Evolutionary conservation across 495 filamentous ascomycete species (phyloP).

Genomic region (Tuber calosporum): DNA sequence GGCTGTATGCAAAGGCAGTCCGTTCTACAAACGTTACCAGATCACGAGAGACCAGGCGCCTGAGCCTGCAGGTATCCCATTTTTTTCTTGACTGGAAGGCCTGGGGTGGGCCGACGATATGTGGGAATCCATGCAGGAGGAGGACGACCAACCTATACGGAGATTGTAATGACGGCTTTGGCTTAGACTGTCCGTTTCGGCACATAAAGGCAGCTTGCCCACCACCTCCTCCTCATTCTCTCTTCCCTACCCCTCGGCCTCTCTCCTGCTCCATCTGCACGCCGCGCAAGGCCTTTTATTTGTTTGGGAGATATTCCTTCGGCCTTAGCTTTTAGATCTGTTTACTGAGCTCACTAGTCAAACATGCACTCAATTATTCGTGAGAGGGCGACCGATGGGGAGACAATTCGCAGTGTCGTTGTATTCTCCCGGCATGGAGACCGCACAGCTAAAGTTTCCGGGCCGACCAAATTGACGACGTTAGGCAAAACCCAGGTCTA

Average conservation of each 20-base stretch:
- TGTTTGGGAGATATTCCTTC: background rate
- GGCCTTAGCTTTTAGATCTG: background rate
- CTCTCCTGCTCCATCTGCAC: background rate
- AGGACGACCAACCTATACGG: background rate
- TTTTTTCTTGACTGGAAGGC: too few species aligned
- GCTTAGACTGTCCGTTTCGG: background rate
- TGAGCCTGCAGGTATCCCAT: too few species aligned
- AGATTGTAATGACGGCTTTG: background rate
- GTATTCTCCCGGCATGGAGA: slow-evolving; percentile 71
- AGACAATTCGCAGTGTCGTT: slow-evolving; percentile 61
- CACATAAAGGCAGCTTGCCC: background rate
- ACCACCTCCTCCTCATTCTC: background rate
- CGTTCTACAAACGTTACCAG: too few species aligned
- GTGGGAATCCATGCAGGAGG: too few species aligned
- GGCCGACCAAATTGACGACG: slow-evolving; percentile 54
- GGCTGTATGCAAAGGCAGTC: too few species aligned
- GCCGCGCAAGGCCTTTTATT: background rate
- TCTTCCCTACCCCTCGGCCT: background rate
- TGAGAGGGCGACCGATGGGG: slow-evolving; percentile 22
- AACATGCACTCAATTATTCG: background rate
- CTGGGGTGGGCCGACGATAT: too few species aligned
- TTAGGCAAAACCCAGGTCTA: slow-evolving; percentile 63
- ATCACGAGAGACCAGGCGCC: too few species aligned
- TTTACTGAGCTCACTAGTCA: background rate
- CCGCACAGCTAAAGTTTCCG: slow-evolving; percentile 55